phyloP scores from a whole-genome alignment of 202 grass and related monocot species.

The Dendrocalamus latiflorus region DNA sequence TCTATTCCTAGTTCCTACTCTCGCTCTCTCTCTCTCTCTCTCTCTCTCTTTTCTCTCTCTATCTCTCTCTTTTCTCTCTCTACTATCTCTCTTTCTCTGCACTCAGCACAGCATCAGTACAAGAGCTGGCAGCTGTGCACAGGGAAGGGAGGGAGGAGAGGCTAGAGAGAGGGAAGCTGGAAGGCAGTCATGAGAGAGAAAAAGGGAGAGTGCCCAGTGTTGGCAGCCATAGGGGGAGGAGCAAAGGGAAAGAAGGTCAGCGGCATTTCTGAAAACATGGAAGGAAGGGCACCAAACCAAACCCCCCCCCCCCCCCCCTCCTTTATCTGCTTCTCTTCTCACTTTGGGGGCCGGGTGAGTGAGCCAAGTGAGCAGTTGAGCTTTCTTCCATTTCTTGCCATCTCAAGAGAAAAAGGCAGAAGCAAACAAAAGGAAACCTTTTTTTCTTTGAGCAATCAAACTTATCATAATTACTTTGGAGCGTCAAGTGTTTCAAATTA shows the following conservation, averaged over 20 bases:
- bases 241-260: slow-evolving; percentile 22
- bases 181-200: neutral
- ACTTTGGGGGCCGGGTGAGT: neutral
- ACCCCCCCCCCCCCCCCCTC: slow-evolving; percentile 5
- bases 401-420: neutral
- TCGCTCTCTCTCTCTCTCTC: no score
- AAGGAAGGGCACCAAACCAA: slow-evolving; percentile 25
- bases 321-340: slow-evolving; percentile 14
- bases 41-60: no score
- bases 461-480: neutral
- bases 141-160: neutral
- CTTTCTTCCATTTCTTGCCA: neutral
- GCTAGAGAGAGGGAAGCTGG: neutral
- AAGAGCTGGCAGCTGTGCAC: neutral
- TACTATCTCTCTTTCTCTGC: neutral
- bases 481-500: neutral
- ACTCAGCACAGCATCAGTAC: neutral
- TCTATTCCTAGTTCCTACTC: neutral
- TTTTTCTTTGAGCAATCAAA: neutral
- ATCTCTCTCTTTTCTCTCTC: neutral
- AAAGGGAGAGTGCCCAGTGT: neutral
- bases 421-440: neutral
- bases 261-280: neutral
- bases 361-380: neutral
- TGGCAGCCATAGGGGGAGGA: neutral